Base-by-base conservation (phyloP, 2,329 filamentous ascomycete species). In the Aspergillus uvarum region DNA sequence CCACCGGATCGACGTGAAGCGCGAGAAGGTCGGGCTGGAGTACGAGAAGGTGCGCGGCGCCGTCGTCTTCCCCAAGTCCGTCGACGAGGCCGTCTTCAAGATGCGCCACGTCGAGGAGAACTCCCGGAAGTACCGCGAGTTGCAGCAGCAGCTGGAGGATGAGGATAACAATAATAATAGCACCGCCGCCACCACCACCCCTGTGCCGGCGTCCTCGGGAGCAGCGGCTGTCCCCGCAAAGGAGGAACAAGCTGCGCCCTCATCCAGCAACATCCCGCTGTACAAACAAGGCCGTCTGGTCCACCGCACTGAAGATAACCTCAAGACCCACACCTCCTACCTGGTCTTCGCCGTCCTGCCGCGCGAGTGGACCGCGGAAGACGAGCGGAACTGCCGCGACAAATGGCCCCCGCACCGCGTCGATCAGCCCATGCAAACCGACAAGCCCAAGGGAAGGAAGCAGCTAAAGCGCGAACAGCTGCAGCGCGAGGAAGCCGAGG, bases 261-360 rank as follows among this genome's bases (percentile, higher is more conserved):
- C 26, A 7, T 3, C 7, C 26, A 29, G 26, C 26, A 29, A 29
- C 7, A 29, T 71, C 19, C 74, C 90, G 63, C 74, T 84, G 1
- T 96, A 88, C 79, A 85, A 89, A 72, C 86, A 93, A 62, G 95
- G 95, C 1, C 85, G 86, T 29, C 71, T 98, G 47, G 83, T 92
- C 31, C 91, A 96, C 69, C 85, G 92, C 24, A 87, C 90, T 0
- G 95, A 99, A 78, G 80, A 87, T 0, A 95, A 99, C 70, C 80
- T 98, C 61, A 97, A 96, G 82, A 95, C 91, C 7, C 95, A 99
- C 76, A 99, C 95, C 0, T 95, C 90, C n/a, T 99, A 99, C 74
- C 83, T 99, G 4, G 90, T 96, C 4, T 99, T 99, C 79, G 95
- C 95, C 0, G 81, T 95, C 3, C 77, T 99, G 61, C 94, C 95